These are phyloP conservation scores for Alternaria longipes DNA, from an alignment of 2,329 filamentous ascomycete genomes.

Conservation along the genomic window DNA sequence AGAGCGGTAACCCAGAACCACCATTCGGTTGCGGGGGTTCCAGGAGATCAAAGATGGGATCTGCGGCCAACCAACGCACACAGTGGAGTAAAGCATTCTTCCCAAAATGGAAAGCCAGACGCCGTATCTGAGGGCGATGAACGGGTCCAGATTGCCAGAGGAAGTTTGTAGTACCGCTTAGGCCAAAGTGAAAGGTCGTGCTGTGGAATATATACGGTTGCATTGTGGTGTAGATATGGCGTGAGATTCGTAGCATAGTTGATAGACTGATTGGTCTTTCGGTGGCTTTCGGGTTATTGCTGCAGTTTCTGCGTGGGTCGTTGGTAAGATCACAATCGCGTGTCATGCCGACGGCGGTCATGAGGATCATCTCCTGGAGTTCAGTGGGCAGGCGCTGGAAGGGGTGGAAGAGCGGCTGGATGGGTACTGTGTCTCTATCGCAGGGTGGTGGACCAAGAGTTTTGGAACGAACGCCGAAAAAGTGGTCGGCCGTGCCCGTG, in stretches of 20 bases:
- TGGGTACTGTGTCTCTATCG: slow-evolving; percentile 28
- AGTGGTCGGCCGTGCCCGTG: slow-evolving; percentile 2
- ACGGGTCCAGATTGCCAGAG: slow-evolving; percentile 28
- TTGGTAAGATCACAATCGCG: slow-evolving; percentile 24
- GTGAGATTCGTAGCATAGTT: slow-evolving; percentile 32
- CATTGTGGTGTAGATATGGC: slow-evolving; percentile 27
- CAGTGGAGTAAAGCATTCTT: slow-evolving; percentile 37
- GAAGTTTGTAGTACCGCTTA: slow-evolving; percentile 18
- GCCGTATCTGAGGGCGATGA: slow-evolving; percentile 32
- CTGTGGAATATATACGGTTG: slow-evolving; percentile 35
- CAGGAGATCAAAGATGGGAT: slow-evolving; percentile 38
- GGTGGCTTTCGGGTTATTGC: background rate
- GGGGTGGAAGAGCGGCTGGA: slow-evolving; percentile 41
- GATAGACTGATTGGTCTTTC: slow-evolving; percentile 27
- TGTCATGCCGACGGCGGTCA: slow-evolving; percentile 28
- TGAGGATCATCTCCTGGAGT: slow-evolving; percentile 42
- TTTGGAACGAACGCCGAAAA: slow-evolving; percentile 8
- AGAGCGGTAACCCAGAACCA: slow-evolving; percentile 32
- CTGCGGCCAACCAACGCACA: slow-evolving; percentile 43
- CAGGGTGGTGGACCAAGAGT: slow-evolving; percentile 12
- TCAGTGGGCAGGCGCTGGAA: slow-evolving; percentile 40
- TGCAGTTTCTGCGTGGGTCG: slow-evolving; percentile 1
- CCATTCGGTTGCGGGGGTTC: slow-evolving; percentile 32
- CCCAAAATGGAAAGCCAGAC: slow-evolving; percentile 33
- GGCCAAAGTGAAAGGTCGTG: slow-evolving; percentile 34